Evolutionary conservation across 306 rosid genomes (phyloP).

Genomic region (Ammopiptanthus mongolicus): DNA sequence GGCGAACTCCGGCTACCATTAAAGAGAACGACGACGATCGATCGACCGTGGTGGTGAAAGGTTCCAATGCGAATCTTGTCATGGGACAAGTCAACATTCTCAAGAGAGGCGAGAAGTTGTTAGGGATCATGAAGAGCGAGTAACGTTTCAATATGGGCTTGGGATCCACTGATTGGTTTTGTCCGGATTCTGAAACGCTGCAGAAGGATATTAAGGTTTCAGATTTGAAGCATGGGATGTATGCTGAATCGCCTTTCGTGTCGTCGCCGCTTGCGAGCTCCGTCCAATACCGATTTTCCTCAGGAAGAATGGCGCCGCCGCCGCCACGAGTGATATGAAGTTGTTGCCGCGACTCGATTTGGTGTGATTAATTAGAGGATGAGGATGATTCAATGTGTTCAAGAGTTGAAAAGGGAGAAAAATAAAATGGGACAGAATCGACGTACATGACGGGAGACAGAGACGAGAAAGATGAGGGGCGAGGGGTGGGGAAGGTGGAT

Average conservation of each 20-base stretch:
- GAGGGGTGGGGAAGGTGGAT: too few species aligned
- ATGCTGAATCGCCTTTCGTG: slow-evolving; percentile 40
- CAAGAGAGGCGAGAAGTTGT: slow-evolving; percentile 64
- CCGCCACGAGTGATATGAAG: slow-evolving; percentile 37
- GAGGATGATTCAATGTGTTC: too few species aligned
- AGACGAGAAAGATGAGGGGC: too few species aligned
- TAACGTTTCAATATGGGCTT: slow-evolving; percentile 36
- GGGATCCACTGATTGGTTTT: slow-evolving; percentile 67
- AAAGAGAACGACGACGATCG: slow-evolving; percentile 7
- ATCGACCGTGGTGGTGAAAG: slow-evolving; percentile 27
- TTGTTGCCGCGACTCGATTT: slow-evolving; percentile 41
- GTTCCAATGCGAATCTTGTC: slow-evolving; percentile 35
- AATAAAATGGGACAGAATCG: too few species aligned
- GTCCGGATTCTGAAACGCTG: slow-evolving; percentile 69
- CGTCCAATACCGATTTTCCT: slow-evolving; percentile 55
- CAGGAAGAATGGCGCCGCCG: slow-evolving; percentile 30
- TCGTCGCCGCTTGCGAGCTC: slow-evolving; percentile 73
- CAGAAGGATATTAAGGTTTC: slow-evolving; percentile 45
- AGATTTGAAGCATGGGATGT: slow-evolving; percentile 39
- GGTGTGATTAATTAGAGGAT: neutral
- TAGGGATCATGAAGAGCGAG: neutral
- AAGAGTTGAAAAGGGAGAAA: too few species aligned
- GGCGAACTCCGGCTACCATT: slow-evolving; percentile 27
- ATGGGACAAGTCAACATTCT: slow-evolving; percentile 84
- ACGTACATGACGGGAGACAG: too few species aligned